These are phyloP conservation scores for Aspergillus egyptiacus DNA, from an alignment of 495 filamentous ascomycete genomes.

Conservation along the genomic window DNA sequence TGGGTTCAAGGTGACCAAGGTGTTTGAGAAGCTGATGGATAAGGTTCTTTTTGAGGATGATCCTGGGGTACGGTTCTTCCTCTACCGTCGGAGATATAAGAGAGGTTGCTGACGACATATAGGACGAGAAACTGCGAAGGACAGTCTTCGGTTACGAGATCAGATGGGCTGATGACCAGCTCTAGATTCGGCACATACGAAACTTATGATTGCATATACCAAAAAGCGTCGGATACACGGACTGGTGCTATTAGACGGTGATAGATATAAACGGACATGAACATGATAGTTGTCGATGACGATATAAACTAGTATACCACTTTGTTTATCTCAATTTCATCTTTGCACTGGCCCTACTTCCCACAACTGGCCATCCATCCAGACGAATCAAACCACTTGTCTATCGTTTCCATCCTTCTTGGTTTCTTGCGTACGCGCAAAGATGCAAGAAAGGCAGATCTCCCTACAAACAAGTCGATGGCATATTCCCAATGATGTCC, in stretches of 20 bases:
- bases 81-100: not conserved
- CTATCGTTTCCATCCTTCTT: too few relatives aligned
- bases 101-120: slow-evolving; percentile 11
- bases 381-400: too few relatives aligned
- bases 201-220: not conserved
- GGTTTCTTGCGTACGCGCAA: too few relatives aligned
- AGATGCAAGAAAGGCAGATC: too few relatives aligned
- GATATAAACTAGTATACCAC: too few relatives aligned
- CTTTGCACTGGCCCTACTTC: too few relatives aligned
- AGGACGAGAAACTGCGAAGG: slow-evolving; percentile 65
- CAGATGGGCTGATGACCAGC: slow-evolving; percentile 31
- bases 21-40: slow-evolving; percentile 75
- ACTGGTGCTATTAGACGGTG: not conserved
- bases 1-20: slow-evolving; percentile 69
- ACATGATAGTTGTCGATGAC: too few relatives aligned
- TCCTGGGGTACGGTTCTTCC: slow-evolving; percentile 51
- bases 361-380: too few relatives aligned
- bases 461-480: too few relatives aligned
- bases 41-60: slow-evolving; percentile 85
- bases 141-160: slow-evolving; percentile 80
- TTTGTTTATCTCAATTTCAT: too few relatives aligned
- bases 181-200: slow-evolving; percentile 1
- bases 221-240: not conserved
- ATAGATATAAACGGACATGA: too few relatives aligned
- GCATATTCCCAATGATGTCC: too few relatives aligned